These are phyloP conservation scores for Dactylis glomerata DNA, from an alignment of 176 grass and related monocot species.

Conservation along the genomic window DNA sequence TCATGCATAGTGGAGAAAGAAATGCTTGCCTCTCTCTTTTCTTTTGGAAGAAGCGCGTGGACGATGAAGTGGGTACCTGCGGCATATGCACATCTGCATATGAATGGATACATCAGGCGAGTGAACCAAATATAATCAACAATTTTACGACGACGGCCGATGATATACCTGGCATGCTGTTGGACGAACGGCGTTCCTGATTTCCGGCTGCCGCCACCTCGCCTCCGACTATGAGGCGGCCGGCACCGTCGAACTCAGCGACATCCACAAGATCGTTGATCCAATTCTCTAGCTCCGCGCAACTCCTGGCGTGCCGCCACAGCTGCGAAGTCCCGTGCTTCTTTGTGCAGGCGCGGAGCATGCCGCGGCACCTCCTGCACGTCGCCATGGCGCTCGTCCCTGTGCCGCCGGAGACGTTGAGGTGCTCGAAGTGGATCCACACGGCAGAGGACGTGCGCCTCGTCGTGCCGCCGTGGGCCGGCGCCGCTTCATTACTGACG, in stretches of 20 bases:
- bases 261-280: background rate
- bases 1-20: too few relatives aligned
- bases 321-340: background rate
- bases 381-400: background rate
- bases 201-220: background rate
- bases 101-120: background rate
- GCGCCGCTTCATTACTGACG: background rate
- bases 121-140: background rate
- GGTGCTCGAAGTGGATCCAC: background rate
- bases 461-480: background rate
- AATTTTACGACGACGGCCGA: too few relatives aligned
- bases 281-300: background rate
- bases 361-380: background rate
- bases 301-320: background rate
- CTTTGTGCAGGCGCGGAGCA: background rate
- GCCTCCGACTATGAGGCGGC: background rate
- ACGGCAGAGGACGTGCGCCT: background rate
- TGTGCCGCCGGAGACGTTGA: background rate
- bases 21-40: background rate
- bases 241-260: background rate
- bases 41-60: background rate
- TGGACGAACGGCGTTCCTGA: background rate
- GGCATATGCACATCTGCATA: background rate
- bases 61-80: background rate
- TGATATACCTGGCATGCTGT: background rate